Evolutionary conservation across 2,329 filamentous ascomycete genomes (phyloP).

Genomic region (Pseudogymnoascus sp.): DNA sequence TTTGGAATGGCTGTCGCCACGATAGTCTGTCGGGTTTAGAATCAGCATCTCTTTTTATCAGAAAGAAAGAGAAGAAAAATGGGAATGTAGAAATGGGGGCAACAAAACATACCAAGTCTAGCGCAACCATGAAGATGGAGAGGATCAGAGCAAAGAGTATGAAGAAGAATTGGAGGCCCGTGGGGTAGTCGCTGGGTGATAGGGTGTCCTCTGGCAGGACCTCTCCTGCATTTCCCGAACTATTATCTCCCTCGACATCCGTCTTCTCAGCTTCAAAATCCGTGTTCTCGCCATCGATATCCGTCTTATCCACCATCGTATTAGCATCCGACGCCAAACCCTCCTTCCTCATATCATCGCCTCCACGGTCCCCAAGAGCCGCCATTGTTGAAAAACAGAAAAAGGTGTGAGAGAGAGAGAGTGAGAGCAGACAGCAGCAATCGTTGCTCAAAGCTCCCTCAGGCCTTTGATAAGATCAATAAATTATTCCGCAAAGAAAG

Average conservation of each 20-base stretch:
- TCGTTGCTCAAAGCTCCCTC: no score
- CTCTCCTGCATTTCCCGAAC: not conserved
- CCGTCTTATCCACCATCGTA: not conserved
- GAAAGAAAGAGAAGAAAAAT: not conserved
- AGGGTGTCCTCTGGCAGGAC: not conserved
- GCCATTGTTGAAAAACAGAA: no score
- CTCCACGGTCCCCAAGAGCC: not conserved
- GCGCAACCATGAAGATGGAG: conserved; percentile 16
- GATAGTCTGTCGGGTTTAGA: conserved; percentile 35
- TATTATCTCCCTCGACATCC: not conserved
- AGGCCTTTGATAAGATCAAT: no score
- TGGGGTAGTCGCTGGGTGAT: not conserved
- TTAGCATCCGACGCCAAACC: not conserved
- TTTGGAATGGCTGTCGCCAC: conserved; percentile 45
- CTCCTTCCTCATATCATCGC: not conserved
- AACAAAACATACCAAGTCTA: conserved; percentile 35
- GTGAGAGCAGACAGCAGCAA: no score
- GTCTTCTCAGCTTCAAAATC: not conserved
- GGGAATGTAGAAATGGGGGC: conserved; percentile 37
- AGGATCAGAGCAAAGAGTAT: conserved; percentile 7
- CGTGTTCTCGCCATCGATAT: not conserved
- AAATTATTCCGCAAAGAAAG: no score
- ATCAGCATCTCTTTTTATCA: not conserved
- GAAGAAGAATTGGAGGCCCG: not conserved
- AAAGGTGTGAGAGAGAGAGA: no score